A percentile compares a stretch with the other conserved stretches of the same genome.
Conservation (phyloP, 768 basidiomycete genomes). For the Candolleomyces efflorescens region DNA sequence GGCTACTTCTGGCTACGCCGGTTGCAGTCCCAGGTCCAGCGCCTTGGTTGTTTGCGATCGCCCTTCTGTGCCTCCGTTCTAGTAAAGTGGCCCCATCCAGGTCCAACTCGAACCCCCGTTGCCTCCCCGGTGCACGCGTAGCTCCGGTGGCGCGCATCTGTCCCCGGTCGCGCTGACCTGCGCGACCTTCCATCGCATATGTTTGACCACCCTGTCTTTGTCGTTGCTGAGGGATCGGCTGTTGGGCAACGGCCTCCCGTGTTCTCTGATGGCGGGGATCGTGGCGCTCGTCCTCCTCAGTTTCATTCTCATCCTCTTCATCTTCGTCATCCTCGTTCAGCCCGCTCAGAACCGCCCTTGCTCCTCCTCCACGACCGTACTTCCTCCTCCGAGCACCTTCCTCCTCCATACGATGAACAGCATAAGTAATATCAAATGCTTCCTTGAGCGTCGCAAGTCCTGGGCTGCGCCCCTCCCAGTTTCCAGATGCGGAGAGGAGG, state of each 20-base stretch:
- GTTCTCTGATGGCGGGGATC: slow-evolving; percentile 31
- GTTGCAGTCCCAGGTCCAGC: too few species aligned
- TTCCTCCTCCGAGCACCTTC: slow-evolving; percentile 87
- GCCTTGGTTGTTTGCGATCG: slow-evolving; percentile 13
- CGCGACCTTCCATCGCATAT: slow-evolving; percentile 29
- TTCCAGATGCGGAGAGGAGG: slow-evolving; percentile 72
- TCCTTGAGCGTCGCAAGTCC: slow-evolving; percentile 93
- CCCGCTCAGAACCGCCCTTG: slow-evolving; percentile 71
- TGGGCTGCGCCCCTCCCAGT: slow-evolving; percentile 81
- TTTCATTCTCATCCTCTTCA: slow-evolving; percentile 36
- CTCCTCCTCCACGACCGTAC: slow-evolving; percentile 77
- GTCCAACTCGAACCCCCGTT: slow-evolving; percentile 71
- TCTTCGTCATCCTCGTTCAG: slow-evolving; percentile 94
- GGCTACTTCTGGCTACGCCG: slow-evolving; percentile 11
- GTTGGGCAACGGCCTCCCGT: background rate
- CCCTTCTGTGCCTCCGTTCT: slow-evolving; percentile 54
- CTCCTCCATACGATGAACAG: slow-evolving; percentile 99
- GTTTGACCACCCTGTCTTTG: background rate
- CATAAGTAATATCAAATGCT: slow-evolving; percentile 98
- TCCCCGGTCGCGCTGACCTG: slow-evolving; percentile 31
- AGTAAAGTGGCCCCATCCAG: slow-evolving; percentile 84
- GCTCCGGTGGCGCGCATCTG: slow-evolving; percentile 10
- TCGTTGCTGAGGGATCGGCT: background rate
- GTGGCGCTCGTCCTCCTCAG: slow-evolving; percentile 50
- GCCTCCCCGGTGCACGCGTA: background rate